Evolutionary conservation across 73 alveolate genomes (phyloP).

Genomic region (Breviolum minutum): DNA sequence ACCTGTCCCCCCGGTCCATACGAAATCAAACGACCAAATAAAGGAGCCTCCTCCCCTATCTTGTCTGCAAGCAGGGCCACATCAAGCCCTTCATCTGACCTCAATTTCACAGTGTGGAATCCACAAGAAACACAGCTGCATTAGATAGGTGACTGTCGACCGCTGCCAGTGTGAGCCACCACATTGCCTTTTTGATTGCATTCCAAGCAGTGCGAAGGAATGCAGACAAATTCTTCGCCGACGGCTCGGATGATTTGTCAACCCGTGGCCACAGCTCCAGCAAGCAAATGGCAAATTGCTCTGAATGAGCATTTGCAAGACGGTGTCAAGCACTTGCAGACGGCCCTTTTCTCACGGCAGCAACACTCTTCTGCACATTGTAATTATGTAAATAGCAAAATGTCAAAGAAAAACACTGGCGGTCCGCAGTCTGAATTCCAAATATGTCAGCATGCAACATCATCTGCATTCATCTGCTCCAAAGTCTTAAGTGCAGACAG

Average conservation of each 20-base stretch:
- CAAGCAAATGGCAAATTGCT: background rate
- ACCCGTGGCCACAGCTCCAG: too few species aligned
- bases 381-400: background rate
- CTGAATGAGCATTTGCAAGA: background rate
- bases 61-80: background rate
- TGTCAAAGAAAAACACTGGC: background rate
- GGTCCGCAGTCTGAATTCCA: background rate
- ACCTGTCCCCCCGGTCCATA: too few species aligned
- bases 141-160: too few species aligned
- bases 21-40: too few species aligned
- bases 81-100: conserved; percentile 7
- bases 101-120: background rate
- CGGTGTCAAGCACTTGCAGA: background rate
- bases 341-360: background rate
- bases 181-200: too few species aligned
- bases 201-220: too few species aligned
- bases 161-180: too few species aligned
- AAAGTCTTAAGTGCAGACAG: too few species aligned
- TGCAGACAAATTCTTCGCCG: too few species aligned
- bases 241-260: too few species aligned
- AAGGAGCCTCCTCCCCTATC: background rate
- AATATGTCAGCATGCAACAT: background rate
- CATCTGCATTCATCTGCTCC: too few species aligned
- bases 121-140: too few species aligned
- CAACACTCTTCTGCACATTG: background rate